Base-by-base conservation (phyloP, 805 yeast species). In the Jamesozyma piceae region DNA sequence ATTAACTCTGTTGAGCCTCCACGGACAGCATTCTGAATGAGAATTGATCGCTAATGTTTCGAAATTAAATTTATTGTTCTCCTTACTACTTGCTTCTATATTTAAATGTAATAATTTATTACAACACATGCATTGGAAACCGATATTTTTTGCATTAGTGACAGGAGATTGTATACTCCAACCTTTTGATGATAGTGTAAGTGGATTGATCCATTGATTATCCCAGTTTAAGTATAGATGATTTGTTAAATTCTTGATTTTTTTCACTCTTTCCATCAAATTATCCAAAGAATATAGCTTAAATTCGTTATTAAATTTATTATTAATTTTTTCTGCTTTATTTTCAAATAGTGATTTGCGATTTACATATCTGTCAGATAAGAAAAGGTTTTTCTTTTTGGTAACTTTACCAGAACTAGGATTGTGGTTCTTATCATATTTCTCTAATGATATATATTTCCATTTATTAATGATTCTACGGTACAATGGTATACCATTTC, bases 131-230 rank as follows among this genome's bases (percentile, higher is more conserved):
- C 55, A 53, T 31, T 28, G 41, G 42, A 44, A 19, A 27, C 37
- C 34, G 39, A 17, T 38, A 13, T 38, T 10, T 4, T 32, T 14
- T 15, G 18, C 11, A 19, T 32, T 15, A 19, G 43, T 17, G 5
- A 19, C 13, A 31, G 38, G 33, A 21, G 19, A 10, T 14, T 15
- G 22, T 14, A 21, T 20, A 17, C 15, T 33, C 58, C 58, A 51
- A 2, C 57, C 57, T 28, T 48, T 46, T 13, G 53, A 43, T 17
- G 52, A 49, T 27, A 51, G 24, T 9, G 41, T 43, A 26, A 53
- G 38, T 17, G 52, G 50, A 38, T 51, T 51, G 29, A 51, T 37
- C 44, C 49, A 44, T n/a, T 38, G 24, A 11, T 37, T 44, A 41
- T 52, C 50, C 56, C 56, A 52, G n/a, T 38, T 43, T 33, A 46